These are phyloP conservation scores for Drechslera avenae DNA, from an alignment of 2,329 filamentous ascomycete species.

Conservation along the genomic window DNA sequence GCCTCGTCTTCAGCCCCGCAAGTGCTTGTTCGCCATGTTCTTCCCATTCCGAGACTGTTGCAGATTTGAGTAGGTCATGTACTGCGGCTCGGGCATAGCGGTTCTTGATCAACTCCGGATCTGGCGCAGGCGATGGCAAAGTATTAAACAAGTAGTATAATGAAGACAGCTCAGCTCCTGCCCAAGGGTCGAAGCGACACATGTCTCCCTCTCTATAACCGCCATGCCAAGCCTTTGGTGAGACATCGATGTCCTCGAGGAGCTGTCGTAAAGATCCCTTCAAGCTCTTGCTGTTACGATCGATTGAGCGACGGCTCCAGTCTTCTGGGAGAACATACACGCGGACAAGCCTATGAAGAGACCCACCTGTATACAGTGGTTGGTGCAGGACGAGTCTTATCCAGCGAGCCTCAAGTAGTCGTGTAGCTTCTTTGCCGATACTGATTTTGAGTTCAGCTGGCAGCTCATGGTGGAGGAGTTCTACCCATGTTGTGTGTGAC, in stretches of 20 bases:
- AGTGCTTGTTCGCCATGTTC: constrained; percentile 45
- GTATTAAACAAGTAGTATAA: constrained; percentile 75
- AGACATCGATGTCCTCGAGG: constrained; percentile 62
- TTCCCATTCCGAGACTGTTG: constrained; percentile 38
- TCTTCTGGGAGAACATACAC: constrained; percentile 72
- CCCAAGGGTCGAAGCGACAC: constrained; percentile 48
- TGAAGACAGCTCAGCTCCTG: constrained; percentile 55
- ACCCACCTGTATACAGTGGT: not conserved
- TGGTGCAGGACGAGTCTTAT: constrained; percentile 37
- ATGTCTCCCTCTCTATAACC: constrained; percentile 22
- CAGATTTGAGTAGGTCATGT: constrained; percentile 57
- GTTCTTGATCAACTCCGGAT: constrained; percentile 56
- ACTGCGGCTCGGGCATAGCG: constrained; percentile 60
- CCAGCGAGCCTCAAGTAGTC: constrained; percentile 43
- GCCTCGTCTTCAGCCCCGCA: constrained; percentile 64
- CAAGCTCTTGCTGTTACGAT: constrained; percentile 55
- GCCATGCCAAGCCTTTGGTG: constrained; percentile 62
- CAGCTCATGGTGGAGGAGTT: constrained; percentile 27
- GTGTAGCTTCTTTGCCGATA: constrained; percentile 32
- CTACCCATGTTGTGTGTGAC: constrained; percentile 26
- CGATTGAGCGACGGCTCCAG: constrained; percentile 59
- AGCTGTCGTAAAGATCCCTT: constrained; percentile 56
- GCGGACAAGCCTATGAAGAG: constrained; percentile 48
- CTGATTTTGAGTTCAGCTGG: constrained; percentile 27
- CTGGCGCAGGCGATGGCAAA: constrained; percentile 69